phyloP scores from a whole-genome alignment of 306 rosid genomes.

The Vigna nakashimae region DNA sequence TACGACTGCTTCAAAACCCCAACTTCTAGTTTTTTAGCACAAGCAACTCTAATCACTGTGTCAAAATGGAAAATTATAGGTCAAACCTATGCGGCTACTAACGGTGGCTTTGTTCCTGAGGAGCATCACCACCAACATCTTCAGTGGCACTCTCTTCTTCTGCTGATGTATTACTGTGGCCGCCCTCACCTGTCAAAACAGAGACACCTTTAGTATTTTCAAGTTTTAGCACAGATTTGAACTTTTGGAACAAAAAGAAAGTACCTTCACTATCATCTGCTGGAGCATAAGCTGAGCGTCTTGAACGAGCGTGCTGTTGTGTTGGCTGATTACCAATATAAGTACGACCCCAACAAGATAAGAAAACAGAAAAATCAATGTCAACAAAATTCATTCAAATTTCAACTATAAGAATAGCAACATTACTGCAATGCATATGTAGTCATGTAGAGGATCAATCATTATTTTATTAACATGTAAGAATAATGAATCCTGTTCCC shows the following conservation, averaged over 20 bases:
- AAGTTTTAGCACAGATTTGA: conserved; percentile 18
- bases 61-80: conserved; percentile 31
- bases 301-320: conserved; percentile 83
- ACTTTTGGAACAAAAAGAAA: conserved; percentile 12
- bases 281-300: conserved; percentile 89
- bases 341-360: conserved; percentile 38
- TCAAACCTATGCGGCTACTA: conserved; percentile 30
- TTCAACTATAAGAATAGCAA: background rate
- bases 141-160: conserved; percentile 53
- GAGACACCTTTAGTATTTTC: conserved; percentile 4
- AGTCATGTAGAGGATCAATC: conserved; percentile 3
- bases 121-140: conserved; percentile 47
- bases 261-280: conserved; percentile 75
- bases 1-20: conserved; percentile 50
- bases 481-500: conserved; percentile 18
- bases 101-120: conserved; percentile 52
- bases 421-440: conserved; percentile 5
- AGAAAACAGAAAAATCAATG: conserved; percentile 26
- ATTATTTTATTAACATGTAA: conserved; percentile 18
- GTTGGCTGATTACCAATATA: conserved; percentile 73
- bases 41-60: conserved; percentile 39
- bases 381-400: conserved; percentile 21
- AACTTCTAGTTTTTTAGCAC: conserved; percentile 47
- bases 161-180: conserved; percentile 9
- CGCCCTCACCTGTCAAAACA: conserved; percentile 48